Conservation (phyloP, 78 protist species). For the Dictyostelium brefeldianum region DNA sequence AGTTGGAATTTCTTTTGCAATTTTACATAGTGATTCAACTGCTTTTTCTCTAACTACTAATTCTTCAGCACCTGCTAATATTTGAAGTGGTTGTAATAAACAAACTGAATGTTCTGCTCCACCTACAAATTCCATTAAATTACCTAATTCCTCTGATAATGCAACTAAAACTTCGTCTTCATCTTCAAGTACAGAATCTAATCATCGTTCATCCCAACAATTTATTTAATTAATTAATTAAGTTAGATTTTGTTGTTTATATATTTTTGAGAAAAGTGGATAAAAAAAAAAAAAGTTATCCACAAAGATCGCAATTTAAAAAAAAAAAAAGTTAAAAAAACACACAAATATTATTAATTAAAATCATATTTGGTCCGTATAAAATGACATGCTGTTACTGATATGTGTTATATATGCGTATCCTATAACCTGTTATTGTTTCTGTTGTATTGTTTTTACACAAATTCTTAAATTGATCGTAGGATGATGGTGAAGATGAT, state of each 20-base stretch:
- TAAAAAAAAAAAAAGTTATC: constrained; percentile 7
- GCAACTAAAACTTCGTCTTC: constrained; percentile 98
- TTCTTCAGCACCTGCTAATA: constrained; percentile 96
- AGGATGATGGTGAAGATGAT: too few species aligned
- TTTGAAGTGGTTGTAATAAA: constrained; percentile 93
- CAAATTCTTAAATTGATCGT: neutral
- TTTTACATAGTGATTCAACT: constrained; percentile 89
- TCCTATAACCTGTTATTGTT: too few species aligned
- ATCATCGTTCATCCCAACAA: neutral
- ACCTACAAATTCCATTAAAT: constrained; percentile 94
- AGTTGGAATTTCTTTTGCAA: constrained; percentile 72
- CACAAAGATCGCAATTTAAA: neutral
- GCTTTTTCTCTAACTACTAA: constrained; percentile 97
- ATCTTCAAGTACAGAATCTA: constrained; percentile 93
- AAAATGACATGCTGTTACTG: too few species aligned
- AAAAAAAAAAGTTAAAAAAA: neutral
- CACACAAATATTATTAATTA: too few species aligned
- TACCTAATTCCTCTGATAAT: constrained; percentile 95
- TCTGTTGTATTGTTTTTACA: too few species aligned
- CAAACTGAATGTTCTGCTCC: constrained; percentile 90
- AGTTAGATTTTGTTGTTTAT: neutral
- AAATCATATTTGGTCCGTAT: too few species aligned
- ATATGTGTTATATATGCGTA: neutral
- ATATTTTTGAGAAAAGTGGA: neutral
- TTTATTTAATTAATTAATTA: neutral